Percentiles rank a stretch among this genome's conserved stretches.
phyloP scores from a whole-genome alignment of 192 early-diverging fungal species.

The Backusella tuberculispora region DNA sequence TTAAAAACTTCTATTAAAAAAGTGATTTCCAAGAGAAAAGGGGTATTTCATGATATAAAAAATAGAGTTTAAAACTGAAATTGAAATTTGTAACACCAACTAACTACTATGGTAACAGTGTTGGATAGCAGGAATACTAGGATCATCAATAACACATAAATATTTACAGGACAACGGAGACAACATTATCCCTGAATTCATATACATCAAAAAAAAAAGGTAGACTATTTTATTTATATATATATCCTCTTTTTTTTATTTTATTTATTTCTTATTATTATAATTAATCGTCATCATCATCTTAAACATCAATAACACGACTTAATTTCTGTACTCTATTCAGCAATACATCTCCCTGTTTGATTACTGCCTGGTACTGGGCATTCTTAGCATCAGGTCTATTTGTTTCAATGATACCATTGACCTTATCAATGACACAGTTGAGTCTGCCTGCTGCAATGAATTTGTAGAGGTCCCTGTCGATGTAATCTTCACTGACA shows the following conservation, averaged over 20 bases:
- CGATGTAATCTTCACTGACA: conserved; percentile 93
- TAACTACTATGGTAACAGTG: too few species aligned
- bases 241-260: background rate
- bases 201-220: too few species aligned
- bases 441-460: conserved; percentile 96
- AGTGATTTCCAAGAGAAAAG: too few species aligned
- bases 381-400: conserved; percentile 98
- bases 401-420: conserved; percentile 96
- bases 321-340: conserved; percentile 96
- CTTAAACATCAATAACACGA: conserved; percentile 88
- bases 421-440: conserved; percentile 99
- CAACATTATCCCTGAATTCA: background rate
- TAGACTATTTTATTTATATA: too few species aligned
- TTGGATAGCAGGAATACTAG: too few species aligned
- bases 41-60: too few species aligned
- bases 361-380: conserved; percentile 96
- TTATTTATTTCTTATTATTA: background rate
- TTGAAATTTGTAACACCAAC: too few species aligned
- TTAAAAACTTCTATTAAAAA: too few species aligned
- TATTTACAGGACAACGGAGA: too few species aligned
- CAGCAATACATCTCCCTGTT: conserved; percentile 93
- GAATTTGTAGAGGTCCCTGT: conserved; percentile 92
- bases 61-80: too few species aligned
- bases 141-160: too few species aligned
- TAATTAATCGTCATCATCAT: background rate